These are phyloP conservation scores for Talaromyces atroroseus DNA, from an alignment of 2,329 filamentous ascomycete genomes.

Conservation along the genomic window DNA sequence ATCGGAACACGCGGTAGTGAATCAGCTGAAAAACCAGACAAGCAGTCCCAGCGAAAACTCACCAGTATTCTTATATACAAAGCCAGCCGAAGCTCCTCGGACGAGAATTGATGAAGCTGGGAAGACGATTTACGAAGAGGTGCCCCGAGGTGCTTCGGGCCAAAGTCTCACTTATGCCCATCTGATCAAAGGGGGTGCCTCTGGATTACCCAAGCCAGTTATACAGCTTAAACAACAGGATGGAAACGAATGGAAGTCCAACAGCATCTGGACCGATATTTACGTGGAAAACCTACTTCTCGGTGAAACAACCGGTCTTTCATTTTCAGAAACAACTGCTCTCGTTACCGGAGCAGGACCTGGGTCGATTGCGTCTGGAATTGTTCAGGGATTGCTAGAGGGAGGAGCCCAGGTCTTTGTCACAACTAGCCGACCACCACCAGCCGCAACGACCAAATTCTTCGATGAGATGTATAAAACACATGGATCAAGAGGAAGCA, in stretches of 20 bases:
- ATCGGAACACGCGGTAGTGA: slow-evolving; percentile 52
- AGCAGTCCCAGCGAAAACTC: slow-evolving; percentile 84
- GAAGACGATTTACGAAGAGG: slow-evolving; percentile 59
- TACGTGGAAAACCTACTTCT: slow-evolving; percentile 90
- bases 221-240: slow-evolving; percentile 96
- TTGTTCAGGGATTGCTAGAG: slow-evolving; percentile 89
- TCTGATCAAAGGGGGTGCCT: background rate
- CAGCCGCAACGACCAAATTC: slow-evolving; percentile 45
- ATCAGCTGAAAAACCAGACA: slow-evolving; percentile 89
- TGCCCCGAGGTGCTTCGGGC: slow-evolving; percentile 81
- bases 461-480: slow-evolving; percentile 98
- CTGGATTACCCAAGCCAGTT: slow-evolving; percentile 71
- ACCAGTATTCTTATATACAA: slow-evolving; percentile 59
- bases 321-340: slow-evolving; percentile 88
- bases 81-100: slow-evolving; percentile 68
- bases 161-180: slow-evolving; percentile 52
- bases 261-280: slow-evolving; percentile 90
- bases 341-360: slow-evolving; percentile 98
- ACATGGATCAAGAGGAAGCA: slow-evolving; percentile 85
- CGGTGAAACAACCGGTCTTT: slow-evolving; percentile 79
- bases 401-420: slow-evolving; percentile 95
- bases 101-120: slow-evolving; percentile 86
- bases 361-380: slow-evolving; percentile 93
- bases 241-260: slow-evolving; percentile 97
- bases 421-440: slow-evolving; percentile 72